Base-by-base conservation (phyloP, 1,139 yeast species). In the Lodderomyces oxycetoniae region DNA sequence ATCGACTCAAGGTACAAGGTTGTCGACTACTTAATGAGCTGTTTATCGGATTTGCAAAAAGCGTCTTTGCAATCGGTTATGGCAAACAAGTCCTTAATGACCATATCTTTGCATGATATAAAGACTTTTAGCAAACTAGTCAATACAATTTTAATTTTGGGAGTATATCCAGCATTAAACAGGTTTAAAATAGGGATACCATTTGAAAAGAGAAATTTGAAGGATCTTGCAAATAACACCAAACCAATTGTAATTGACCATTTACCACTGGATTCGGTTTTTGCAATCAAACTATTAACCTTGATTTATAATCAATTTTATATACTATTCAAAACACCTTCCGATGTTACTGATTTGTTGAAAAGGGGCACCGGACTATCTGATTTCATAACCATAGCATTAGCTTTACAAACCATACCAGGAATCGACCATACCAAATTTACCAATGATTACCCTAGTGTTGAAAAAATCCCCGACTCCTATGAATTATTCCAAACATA, bases 71-170 rank as follows among this genome's bases (percentile, higher is more conserved):
- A 55, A 41, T 44, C 42, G 21, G 14, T 24, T 10, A 46, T 32
- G 5, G 25, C 35, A 9, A 53, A 64, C 33, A 50, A 66, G 5
- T 56, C 71, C 31, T 53, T 84, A 34, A 71, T 89, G 13, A 65
- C 82, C 5, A 80, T 89, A 11, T 85, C 96, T 0, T 63, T 89
- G 8, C 89, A 86, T 49, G 97, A 89, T 52, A 77, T 89, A 66
- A 81, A 79, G 50, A 72, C 77, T 2, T 74, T 89, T 40, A 80
- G 85, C 32, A 73, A 70, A 19, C 51, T 89, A 31, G 57, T 81
- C 17, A 82, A 81, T 41, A 42, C 80, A 11, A 63, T 89, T 2
- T 74, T 88, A 0, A 57, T 82, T 1, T 81, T 77, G 41, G 89
- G 95, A 0, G 67, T 88, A 0, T 83, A 82, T 44, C 77, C 91